Percentiles rank a stretch among this genome's conserved stretches.
phyloP scores from a whole-genome alignment of 768 basidiomycete species.

The Rhodosporidiobolus sp. region DNA sequence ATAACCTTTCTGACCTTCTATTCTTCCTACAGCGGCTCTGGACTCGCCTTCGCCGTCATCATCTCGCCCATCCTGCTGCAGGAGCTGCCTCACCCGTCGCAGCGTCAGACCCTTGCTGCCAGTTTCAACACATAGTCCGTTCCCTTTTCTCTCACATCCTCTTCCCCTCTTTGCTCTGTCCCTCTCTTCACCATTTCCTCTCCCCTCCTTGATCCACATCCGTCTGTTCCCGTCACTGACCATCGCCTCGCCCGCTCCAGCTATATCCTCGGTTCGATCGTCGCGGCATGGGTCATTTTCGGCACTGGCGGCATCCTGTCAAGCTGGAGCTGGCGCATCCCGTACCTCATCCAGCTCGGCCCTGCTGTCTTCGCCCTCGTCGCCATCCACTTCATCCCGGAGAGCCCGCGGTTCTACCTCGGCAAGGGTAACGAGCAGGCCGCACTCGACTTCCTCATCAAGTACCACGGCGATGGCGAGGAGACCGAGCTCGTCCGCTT shows the following conservation, averaged over 20 bases:
- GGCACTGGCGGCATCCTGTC: constrained; percentile 14
- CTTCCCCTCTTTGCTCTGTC: too few relatives aligned
- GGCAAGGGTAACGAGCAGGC: constrained; percentile 39
- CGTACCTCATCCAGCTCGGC: constrained; percentile 27
- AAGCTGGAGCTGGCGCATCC: constrained; percentile 31
- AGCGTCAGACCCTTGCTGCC: constrained; percentile 22
- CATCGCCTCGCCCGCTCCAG: too few relatives aligned
- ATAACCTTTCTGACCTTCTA: background rate
- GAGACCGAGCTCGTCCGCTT: constrained; percentile 48
- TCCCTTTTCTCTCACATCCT: background rate
- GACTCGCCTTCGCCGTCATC: constrained; percentile 15
- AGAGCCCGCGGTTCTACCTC: constrained; percentile 39
- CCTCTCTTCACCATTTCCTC: too few relatives aligned
- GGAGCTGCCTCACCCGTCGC: constrained; percentile 31
- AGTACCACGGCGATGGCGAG: constrained; percentile 45
- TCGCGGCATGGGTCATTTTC: constrained; percentile 29
- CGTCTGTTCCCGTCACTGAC: too few relatives aligned
- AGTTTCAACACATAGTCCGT: constrained; percentile 25
- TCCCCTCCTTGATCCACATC: too few relatives aligned
- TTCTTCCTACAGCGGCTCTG: background rate
- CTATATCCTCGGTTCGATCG: constrained; percentile 14
- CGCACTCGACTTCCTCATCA: constrained; percentile 42
- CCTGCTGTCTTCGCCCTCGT: constrained; percentile 16
- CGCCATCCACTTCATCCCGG: constrained; percentile 28
- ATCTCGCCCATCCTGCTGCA: constrained; percentile 31